Percentiles rank a stretch among this genome's conserved stretches.
Evolutionary conservation across 352 stramenopile species (phyloP).

Genomic region (Phytophthora vignae): DNA sequence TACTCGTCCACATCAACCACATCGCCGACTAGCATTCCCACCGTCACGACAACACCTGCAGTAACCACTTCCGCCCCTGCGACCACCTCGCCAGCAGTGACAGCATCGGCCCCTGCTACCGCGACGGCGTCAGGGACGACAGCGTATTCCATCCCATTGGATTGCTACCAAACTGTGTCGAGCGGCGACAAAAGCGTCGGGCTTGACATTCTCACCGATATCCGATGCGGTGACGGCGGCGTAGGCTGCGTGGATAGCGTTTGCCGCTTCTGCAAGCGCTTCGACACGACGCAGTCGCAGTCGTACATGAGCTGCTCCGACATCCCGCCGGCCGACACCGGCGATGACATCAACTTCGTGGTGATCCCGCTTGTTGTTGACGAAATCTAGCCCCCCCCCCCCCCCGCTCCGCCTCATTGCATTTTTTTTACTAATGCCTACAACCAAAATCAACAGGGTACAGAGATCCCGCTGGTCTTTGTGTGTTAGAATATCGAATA

Average conservation of each 20-base stretch:
- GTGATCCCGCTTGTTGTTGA: constrained; percentile 5
- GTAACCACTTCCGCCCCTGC: constrained; percentile 2
- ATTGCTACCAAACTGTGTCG: constrained; percentile 31
- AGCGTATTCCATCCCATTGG: constrained; percentile 28
- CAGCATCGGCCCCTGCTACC: too few relatives aligned
- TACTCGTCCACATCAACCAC: constrained; percentile 8
- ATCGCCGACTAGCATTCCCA: neutral
- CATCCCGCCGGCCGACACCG: constrained; percentile 22
- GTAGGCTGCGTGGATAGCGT: constrained; percentile 38
- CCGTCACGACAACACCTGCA: constrained; percentile 1
- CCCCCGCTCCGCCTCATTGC: too few relatives aligned
- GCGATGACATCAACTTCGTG: constrained; percentile 39
- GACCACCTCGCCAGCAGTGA: neutral
- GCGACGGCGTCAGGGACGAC: constrained; percentile 1
- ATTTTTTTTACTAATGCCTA: too few relatives aligned
- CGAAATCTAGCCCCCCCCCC: too few relatives aligned
- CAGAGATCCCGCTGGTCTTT: too few relatives aligned
- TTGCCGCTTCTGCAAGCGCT: constrained; percentile 41
- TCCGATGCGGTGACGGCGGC: constrained; percentile 42
- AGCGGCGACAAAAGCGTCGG: constrained; percentile 30
- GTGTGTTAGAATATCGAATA: too few relatives aligned
- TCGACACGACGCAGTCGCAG: constrained; percentile 34
- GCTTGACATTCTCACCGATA: constrained; percentile 37
- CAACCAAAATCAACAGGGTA: too few relatives aligned
- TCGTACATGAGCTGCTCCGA: constrained; percentile 32